Conservation (phyloP, 2,329 filamentous ascomycete species). For the Graphilbum ipis-grandicollis region DNA sequence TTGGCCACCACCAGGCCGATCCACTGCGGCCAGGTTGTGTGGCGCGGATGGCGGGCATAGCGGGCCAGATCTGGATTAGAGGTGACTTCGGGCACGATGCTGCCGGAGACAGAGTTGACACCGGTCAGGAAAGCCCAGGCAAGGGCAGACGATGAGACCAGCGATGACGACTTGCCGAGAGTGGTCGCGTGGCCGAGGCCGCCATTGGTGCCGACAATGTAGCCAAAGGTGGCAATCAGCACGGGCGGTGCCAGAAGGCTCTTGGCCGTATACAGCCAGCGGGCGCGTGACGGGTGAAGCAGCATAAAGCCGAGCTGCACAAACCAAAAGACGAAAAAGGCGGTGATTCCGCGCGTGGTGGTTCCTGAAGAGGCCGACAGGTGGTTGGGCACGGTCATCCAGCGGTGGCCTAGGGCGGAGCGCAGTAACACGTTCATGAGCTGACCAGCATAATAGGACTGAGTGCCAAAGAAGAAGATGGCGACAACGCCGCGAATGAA, state of each 20-base stretch:
- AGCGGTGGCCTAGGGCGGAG: constrained; percentile 6
- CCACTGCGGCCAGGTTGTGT: constrained; percentile 11
- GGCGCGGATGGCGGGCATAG: constrained; percentile 13
- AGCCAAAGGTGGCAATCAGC: constrained; percentile 1
- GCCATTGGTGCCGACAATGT: constrained; percentile 17
- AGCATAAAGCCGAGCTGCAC: no score
- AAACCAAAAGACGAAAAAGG: no score
- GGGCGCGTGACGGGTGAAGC: no score
- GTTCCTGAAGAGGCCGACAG: constrained; percentile 8
- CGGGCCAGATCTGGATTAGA: constrained; percentile 5
- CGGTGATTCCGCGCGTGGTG: no score
- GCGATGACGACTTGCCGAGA: constrained; percentile 18
- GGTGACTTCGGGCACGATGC: constrained; percentile 1
- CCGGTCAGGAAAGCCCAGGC: constrained; percentile 14
- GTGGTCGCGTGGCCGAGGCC: constrained; percentile 21
- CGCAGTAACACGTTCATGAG: constrained; percentile 6
- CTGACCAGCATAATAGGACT: constrained; percentile 7
- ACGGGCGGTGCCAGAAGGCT: neutral
- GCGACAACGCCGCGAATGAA: constrained; percentile 7
- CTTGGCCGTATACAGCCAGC: no score
- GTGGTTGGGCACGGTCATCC: constrained; percentile 12
- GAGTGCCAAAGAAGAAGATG: constrained; percentile 7
- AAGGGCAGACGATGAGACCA: constrained; percentile 10
- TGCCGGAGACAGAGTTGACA: constrained; percentile 4
- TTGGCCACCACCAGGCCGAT: constrained; percentile 25